Evolutionary conservation across 1,284 basidiomycete species (phyloP).

Genomic region (Somion occarium): DNA sequence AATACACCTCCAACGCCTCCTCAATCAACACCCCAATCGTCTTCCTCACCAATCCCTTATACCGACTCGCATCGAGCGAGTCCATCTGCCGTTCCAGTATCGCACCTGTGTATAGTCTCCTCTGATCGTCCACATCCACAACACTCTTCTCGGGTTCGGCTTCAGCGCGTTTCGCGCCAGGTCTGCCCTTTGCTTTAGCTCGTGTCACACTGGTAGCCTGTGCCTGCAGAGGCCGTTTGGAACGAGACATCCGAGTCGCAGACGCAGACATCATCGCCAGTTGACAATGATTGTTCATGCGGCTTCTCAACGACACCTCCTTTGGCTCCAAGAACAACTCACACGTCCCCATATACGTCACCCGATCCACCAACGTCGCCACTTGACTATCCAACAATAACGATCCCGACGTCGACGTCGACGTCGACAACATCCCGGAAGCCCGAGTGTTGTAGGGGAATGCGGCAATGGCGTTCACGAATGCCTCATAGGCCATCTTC

Average conservation of each 20-base stretch:
- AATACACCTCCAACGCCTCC: slow-evolving; percentile 49
- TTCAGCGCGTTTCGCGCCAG: background rate
- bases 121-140: background rate
- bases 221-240: background rate
- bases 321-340: slow-evolving; percentile 52
- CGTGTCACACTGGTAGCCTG: background rate
- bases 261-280: background rate
- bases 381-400: slow-evolving; percentile 30
- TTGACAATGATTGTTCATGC: background rate
- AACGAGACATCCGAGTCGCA: background rate
- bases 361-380: slow-evolving; percentile 52
- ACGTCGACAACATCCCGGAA: background rate
- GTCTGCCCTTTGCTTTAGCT: background rate
- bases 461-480: slow-evolving; percentile 39
- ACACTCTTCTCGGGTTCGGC: background rate
- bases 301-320: slow-evolving; percentile 38
- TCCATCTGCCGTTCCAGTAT: slow-evolving; percentile 59
- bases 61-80: slow-evolving; percentile 44
- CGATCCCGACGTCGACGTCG: background rate
- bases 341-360: slow-evolving; percentile 59
- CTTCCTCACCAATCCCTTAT: slow-evolving; percentile 47
- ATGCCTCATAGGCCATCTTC: slow-evolving; percentile 36
- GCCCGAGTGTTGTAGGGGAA: slow-evolving; percentile 43
- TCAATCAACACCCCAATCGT: slow-evolving; percentile 38
- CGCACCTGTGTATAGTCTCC: slow-evolving; percentile 37